These are phyloP conservation scores for Pseudocercospora crystallina DNA, from an alignment of 2,329 filamentous ascomycete genomes.

Conservation along the genomic window DNA sequence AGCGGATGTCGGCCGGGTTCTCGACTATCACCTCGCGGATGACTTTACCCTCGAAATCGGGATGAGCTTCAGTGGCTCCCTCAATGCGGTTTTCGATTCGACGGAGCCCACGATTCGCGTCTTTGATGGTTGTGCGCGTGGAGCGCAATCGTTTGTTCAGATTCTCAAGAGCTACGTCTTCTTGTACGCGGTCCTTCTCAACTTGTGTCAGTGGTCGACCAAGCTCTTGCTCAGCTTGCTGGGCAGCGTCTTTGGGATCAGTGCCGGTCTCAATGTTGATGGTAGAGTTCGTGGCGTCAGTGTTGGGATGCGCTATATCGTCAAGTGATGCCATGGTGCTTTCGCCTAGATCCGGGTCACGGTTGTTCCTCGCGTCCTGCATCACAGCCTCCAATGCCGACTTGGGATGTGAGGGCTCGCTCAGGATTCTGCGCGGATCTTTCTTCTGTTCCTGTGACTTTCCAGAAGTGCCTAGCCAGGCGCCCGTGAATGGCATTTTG, in stretches of 20 bases:
- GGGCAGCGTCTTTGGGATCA: slow-evolving; percentile 1
- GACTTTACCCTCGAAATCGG: neutral
- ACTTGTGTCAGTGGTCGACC: slow-evolving; percentile 35
- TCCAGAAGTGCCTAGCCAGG: slow-evolving; percentile 5
- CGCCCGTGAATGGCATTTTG: slow-evolving; percentile 7
- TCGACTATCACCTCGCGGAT: no score
- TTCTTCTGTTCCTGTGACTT: neutral
- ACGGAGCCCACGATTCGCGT: slow-evolving; percentile 44
- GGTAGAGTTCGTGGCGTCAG: slow-evolving; percentile 27
- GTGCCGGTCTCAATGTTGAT: slow-evolving; percentile 21
- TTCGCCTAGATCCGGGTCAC: slow-evolving; percentile 41
- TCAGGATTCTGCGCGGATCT: slow-evolving; percentile 8
- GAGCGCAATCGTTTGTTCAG: slow-evolving; percentile 44
- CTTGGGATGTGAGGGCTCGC: slow-evolving; percentile 26
- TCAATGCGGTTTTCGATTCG: slow-evolving; percentile 44
- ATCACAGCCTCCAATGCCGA: slow-evolving; percentile 43
- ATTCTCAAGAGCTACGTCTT: slow-evolving; percentile 41
- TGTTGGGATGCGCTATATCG: slow-evolving; percentile 40
- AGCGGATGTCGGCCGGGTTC: neutral
- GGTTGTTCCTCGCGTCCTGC: slow-evolving; percentile 35
- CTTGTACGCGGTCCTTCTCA: slow-evolving; percentile 44
- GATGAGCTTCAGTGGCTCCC: slow-evolving; percentile 10
- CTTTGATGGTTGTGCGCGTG: slow-evolving; percentile 44
- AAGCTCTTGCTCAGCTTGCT: neutral
- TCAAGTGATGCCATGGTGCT: slow-evolving; percentile 51